Evolutionary conservation across 306 rosid genomes (phyloP), one percentile per base, ranked within the genome.

Genomic region (Cucumis hystrix): DNA sequence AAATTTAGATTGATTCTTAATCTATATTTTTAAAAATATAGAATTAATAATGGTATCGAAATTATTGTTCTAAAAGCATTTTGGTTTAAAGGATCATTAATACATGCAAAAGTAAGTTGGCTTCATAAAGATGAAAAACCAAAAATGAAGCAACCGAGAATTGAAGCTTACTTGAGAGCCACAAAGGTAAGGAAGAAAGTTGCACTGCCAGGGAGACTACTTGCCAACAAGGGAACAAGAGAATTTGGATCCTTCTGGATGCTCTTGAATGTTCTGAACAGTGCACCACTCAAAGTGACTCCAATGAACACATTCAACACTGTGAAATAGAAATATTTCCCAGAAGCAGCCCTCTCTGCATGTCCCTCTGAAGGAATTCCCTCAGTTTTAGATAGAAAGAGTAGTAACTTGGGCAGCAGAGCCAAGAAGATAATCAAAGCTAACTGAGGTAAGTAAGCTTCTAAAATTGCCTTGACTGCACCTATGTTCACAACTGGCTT

Each of bases 361-460:
- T 96, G 98, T 83, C 98, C 87, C 83, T 77, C 76, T 5, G 93
- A 85, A 59, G 98, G 90, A 74, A 96, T 92, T 75, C 97, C 98
- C 81, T 96, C 99, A 0, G 86, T 52, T 83, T 87, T 91, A 10
- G 99, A 96, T 54, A 96, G 84, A 81, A 82, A 87, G 78, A 83
- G 35, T 30, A 96, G 97, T 58, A 96, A 39, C 87, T 85, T 91
- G 41, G 99, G 99, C 86, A 96, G 83, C 71, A 96, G 11, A 63
- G 97, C 98, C 79, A 92, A 77, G 82, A 96, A 96, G 81, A 92
- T 12, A 7, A 92, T 69, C 74, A 96, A 84, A 15, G 98, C 99
- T 65, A 96, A 11, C 84, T 92, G 99, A 78, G 99, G 98, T 82
- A 96, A 95, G 75, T 77, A 96, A 78, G 99, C 98, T 89, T 88